Percentiles rank a stretch among this genome's conserved stretches.
Evolutionary conservation across 225 moss, liverwort and hornwort species (phyloP).

Genomic region (Antitrichia curtipendula): DNA sequence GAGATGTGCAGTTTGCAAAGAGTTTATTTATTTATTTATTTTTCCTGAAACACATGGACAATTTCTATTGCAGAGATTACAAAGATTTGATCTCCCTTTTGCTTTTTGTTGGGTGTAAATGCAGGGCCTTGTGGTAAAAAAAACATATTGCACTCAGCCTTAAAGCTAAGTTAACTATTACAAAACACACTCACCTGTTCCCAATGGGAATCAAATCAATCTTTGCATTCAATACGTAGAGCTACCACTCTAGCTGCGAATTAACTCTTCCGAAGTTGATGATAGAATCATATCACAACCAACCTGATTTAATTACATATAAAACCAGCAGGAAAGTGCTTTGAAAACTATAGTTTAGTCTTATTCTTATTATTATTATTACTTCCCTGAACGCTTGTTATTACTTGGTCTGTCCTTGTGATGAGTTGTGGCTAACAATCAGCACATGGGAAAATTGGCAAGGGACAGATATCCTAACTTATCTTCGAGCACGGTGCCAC

Average conservation of each 20-base stretch:
- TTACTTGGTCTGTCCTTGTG: background rate
- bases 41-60: too few relatives aligned
- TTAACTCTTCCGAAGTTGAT: background rate
- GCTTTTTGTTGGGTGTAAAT: background rate
- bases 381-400: background rate
- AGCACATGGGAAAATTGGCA: background rate
- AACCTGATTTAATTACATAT: background rate
- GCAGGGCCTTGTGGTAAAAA: background rate
- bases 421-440: background rate
- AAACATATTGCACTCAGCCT: background rate
- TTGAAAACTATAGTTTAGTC: background rate
- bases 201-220: background rate
- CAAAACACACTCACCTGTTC: background rate
- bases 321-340: background rate
- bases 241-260: background rate
- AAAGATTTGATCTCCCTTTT: background rate
- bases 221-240: background rate
- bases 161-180: background rate
- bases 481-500: background rate
- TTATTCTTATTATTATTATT: background rate
- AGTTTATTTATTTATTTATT: background rate
- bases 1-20: background rate
- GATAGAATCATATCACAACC: conserved; percentile 9
- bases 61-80: too few relatives aligned
- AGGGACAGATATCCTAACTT: too few relatives aligned